phyloP scores from a whole-genome alignment of 495 filamentous ascomycete species.

The Physcia stellaris region DNA sequence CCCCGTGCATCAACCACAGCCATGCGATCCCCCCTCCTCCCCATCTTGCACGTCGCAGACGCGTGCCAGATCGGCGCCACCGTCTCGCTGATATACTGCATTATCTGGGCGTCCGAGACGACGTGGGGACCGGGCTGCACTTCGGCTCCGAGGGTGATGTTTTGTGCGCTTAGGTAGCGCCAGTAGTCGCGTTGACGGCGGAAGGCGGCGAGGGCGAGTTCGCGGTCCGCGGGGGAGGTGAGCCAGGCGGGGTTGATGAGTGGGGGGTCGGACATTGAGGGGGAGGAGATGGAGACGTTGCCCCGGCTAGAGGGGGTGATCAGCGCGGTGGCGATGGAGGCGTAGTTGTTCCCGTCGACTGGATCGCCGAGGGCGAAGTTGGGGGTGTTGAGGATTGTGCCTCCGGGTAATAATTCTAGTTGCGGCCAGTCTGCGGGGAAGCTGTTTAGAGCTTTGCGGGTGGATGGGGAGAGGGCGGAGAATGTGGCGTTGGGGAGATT shows the following conservation, averaged over 20 bases:
- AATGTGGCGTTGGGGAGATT: slow-evolving; percentile 6
- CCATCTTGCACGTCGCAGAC: slow-evolving; percentile 28
- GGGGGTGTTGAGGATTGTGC: slow-evolving; percentile 15
- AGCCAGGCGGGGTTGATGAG: slow-evolving; percentile 44
- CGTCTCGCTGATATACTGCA: slow-evolving; percentile 21
- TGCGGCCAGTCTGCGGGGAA: slow-evolving; percentile 25
- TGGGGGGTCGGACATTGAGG: slow-evolving; percentile 29
- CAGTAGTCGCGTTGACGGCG: slow-evolving; percentile 7
- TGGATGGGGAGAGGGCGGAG: slow-evolving; percentile 5
- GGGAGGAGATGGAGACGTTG: slow-evolving; percentile 35
- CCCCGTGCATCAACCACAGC: slow-evolving; percentile 30
- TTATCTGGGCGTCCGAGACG: slow-evolving; percentile 31
- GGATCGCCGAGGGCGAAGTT: slow-evolving; percentile 3
- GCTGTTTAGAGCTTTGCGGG: slow-evolving; percentile 17
- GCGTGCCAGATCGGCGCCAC: slow-evolving; percentile 33
- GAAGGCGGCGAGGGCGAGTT: slow-evolving; percentile 8
- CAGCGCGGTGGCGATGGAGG: slow-evolving; percentile 27
- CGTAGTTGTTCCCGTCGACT: slow-evolving; percentile 31
- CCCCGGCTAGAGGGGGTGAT: slow-evolving; percentile 38
- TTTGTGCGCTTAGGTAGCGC: slow-evolving; percentile 9
- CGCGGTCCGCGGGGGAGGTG: slow-evolving; percentile 8
- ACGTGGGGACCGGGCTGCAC: slow-evolving; percentile 27
- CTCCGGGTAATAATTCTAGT: slow-evolving; percentile 25
- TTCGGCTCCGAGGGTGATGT: slow-evolving; percentile 18
- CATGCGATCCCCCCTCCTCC: slow-evolving; percentile 19